Conservation (phyloP, 2,329 filamentous ascomycete genomes). For the Curvularia sp. region DNA sequence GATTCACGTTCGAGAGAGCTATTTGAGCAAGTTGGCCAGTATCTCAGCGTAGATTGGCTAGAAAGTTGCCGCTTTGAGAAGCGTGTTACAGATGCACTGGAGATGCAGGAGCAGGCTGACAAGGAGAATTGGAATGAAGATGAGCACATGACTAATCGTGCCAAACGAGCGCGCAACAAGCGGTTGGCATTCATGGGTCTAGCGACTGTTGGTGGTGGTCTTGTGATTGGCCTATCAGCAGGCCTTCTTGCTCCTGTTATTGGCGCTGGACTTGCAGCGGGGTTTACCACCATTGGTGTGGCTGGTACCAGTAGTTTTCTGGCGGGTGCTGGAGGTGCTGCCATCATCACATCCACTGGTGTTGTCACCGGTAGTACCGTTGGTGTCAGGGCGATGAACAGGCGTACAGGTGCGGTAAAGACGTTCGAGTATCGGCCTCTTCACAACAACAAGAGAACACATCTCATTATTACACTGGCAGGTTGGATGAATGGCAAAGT, state of each 20-base stretch:
- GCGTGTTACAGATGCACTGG: constrained; percentile 91
- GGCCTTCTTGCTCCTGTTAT: constrained; percentile 92
- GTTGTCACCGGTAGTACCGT: constrained; percentile 87
- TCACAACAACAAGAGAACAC: constrained; percentile 97
- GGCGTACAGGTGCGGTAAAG: constrained; percentile 87
- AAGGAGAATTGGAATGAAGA: constrained; percentile 99
- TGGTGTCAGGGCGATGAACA: constrained; percentile 81
- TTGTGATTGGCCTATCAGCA: constrained; percentile 94
- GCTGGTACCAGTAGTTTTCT: constrained; percentile 88
- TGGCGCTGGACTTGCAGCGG: constrained; percentile 89
- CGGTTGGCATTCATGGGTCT: constrained; percentile 95
- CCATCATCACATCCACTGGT: constrained; percentile 89
- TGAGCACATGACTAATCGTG: constrained; percentile 85
- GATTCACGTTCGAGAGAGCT: constrained; percentile 86
- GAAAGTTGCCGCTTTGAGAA: constrained; percentile 98
- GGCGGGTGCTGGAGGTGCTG: constrained; percentile 88
- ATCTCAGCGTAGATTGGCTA: constrained; percentile 83
- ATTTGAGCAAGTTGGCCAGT: constrained; percentile 80
- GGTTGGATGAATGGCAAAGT: constrained; percentile 99
- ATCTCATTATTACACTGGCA: constrained; percentile 91
- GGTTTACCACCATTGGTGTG: constrained; percentile 93
- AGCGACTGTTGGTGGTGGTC: constrained; percentile 90
- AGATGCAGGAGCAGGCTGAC: constrained; percentile 94
- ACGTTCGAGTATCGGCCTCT: constrained; percentile 97
- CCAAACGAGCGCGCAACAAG: constrained; percentile 80